Base-by-base conservation (phyloP, 495 filamentous ascomycete species). In the Podospora didyma region DNA sequence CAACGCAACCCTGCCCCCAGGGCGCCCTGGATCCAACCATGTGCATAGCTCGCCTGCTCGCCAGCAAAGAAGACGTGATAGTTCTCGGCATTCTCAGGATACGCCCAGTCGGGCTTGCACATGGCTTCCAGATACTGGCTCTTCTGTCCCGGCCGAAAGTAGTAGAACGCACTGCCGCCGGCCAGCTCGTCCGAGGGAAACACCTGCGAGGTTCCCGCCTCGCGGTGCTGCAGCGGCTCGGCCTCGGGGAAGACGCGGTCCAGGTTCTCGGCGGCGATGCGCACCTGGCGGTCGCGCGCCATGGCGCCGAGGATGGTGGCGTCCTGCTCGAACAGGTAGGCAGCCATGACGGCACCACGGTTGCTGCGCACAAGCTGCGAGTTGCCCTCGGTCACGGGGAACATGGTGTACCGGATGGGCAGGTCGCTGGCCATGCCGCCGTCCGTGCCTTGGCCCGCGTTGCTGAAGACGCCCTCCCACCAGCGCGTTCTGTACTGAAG, bases 271-370 rank as follows among this genome's bases (percentile, higher is more conserved):
- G 37, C 37, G 4, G 37, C 37, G 37, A 41, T 17, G 37, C n/a
- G 37, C 37, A 41, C 26, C 12, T 17, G 9, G 35, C 17, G 51
- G 16, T 37, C 51, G 19, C 3, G 37, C 51, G 53, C 7, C 53
- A 55, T 48, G 53, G 53, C 44, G 26, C 53, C 44, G 17, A 55
- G 44, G 44, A 49, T 55, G 53, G 53, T 55, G 53, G 53, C 53
- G 53, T 55, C 53, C 45, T 55, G 53, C 53, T 55, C 21, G 31
- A 55, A 55, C 23, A 45, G 48, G 53, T 55, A 55, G 44, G 53
- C 44, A 2, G 53, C 53, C 45, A 55, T 55, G 53, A 55, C 34
- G 44, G 46, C 44, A 28, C 53, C 53, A 44, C 53, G 53, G 16
- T 10, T 48, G 2, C 26, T 39, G 53, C n/a, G 11, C 37, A 16